Percentiles rank a stretch among this genome's conserved stretches.
Evolutionary conservation across 192 early-diverging fungal genomes (phyloP).

Genomic region (Umbelopsis sp.): DNA sequence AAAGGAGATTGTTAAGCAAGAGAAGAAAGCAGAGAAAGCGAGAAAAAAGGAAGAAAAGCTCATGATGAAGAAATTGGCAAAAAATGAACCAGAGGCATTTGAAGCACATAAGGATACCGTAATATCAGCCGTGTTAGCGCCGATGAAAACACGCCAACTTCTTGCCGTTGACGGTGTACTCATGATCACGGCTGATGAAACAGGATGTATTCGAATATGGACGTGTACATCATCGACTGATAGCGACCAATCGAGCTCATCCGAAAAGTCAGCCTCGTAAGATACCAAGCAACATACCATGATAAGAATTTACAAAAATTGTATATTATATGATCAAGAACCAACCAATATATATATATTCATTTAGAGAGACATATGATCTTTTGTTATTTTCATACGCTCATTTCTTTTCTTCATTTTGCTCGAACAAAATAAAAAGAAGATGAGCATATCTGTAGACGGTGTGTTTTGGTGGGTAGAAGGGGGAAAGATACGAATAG

Average conservation of each 20-base stretch:
- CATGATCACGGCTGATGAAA: not conserved
- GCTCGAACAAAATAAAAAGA: no score
- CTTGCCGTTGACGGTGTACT: conserved; percentile 39
- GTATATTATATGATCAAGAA: no score
- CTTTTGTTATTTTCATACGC: no score
- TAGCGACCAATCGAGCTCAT: not conserved
- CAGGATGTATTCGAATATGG: conserved; percentile 12
- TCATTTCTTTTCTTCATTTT: no score
- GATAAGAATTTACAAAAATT: no score
- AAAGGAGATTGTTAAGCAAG: not conserved
- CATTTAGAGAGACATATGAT: no score
- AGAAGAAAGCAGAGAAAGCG: conserved; percentile 23
- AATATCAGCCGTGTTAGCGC: conserved; percentile 62
- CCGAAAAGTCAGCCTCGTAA: not conserved
- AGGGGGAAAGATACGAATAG: no score
- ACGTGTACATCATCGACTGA: not conserved
- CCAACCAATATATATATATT: no score
- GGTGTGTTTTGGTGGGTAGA: no score
- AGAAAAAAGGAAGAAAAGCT: conserved; percentile 17
- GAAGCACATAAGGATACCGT: conserved; percentile 56
- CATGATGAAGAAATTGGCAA: conserved; percentile 10
- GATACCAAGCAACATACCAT: no score
- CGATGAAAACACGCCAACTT: conserved; percentile 56
- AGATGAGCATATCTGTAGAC: no score
- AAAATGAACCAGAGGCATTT: conserved; percentile 27